Conservation (phyloP, 2,329 filamentous ascomycete species). For the Aspergillus sp. region DNA sequence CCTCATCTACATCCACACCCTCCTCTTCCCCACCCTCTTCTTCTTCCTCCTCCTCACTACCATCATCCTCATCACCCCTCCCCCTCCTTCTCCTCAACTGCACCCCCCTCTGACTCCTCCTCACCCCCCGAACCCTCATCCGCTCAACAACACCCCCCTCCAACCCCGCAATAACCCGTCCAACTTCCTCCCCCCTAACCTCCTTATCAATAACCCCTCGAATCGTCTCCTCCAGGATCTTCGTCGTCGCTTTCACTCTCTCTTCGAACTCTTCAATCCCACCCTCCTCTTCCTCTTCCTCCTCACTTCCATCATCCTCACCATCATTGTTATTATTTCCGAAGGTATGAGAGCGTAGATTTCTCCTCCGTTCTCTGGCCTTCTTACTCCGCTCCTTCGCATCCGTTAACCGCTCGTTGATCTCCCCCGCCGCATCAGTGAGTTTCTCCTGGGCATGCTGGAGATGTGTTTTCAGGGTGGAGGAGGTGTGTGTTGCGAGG, state of each 20-base stretch:
- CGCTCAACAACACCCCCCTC: constrained; percentile 33
- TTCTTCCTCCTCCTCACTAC: constrained; percentile 30
- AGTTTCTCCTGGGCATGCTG: constrained; percentile 51
- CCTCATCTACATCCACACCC: constrained; percentile 43
- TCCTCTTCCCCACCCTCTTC: constrained; percentile 42
- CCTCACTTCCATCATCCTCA: constrained; percentile 16
- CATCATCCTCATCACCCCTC: constrained; percentile 19
- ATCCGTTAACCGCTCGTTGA: constrained; percentile 57
- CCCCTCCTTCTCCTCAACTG: constrained; percentile 24
- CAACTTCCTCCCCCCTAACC: constrained; percentile 48
- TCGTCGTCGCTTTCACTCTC: constrained; percentile 55
- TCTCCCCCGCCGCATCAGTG: constrained; percentile 52
- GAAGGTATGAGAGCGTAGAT: constrained; percentile 15
- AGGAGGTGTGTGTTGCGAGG: constrained; percentile 43
- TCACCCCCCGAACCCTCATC: constrained; percentile 28
- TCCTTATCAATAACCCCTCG: constrained; percentile 61
- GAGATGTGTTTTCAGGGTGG: constrained; percentile 53
- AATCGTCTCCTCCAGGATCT: constrained; percentile 59
- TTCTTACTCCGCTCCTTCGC: constrained; percentile 41
- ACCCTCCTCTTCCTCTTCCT: constrained; percentile 24
- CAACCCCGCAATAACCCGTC: constrained; percentile 48
- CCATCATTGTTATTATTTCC: constrained; percentile 12
- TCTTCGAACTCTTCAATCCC: constrained; percentile 45
- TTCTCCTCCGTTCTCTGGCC: constrained; percentile 34
- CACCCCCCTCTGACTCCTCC: constrained; percentile 30